Percentiles rank a stretch among this genome's conserved stretches.
Evolutionary conservation across 129 eudicot genomes (phyloP).

Genomic region (Arctium lappa): DNA sequence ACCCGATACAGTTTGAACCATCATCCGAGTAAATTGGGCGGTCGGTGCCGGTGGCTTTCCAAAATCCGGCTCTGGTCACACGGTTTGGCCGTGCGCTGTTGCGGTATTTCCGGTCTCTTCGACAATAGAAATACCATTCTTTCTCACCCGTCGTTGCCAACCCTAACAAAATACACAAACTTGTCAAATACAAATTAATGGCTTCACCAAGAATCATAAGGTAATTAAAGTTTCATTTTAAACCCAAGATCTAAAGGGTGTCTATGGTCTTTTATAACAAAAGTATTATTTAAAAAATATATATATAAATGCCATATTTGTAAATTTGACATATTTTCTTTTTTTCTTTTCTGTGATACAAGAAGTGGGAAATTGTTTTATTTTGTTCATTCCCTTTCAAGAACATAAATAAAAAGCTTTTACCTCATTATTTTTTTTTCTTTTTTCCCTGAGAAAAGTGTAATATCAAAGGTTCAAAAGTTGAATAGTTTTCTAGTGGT

Average conservation of each 20-base stretch:
- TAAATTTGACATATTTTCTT: not conserved
- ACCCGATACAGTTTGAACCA: constrained; percentile 22
- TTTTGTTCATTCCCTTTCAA: too few relatives aligned
- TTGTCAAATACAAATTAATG: not conserved
- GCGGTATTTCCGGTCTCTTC: constrained; percentile 35
- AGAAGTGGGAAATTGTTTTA: too few relatives aligned
- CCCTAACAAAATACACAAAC: not conserved
- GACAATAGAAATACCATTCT: constrained; percentile 40
- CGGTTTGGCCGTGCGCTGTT: constrained; percentile 40
- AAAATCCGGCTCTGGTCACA: constrained; percentile 29
- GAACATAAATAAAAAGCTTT: too few relatives aligned
- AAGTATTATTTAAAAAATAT: too few relatives aligned
- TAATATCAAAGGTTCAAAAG: too few relatives aligned
- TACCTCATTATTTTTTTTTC: too few relatives aligned
- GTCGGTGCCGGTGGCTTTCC: constrained; percentile 45
- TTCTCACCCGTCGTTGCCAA: constrained; percentile 25
- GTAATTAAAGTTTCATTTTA: too few relatives aligned
- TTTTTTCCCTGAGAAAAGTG: too few relatives aligned
- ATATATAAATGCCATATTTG: not conserved
- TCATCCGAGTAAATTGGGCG: constrained; percentile 19
- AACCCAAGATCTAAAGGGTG: too few relatives aligned
- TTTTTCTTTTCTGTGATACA: not conserved
- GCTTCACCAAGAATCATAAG: too few relatives aligned
- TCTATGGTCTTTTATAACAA: too few relatives aligned
- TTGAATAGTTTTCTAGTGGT: not conserved